A percentile compares a stretch with the other conserved stretches of the same genome.
phyloP scores from a whole-genome alignment of 2,329 filamentous ascomycete species.

The Periconia sp. region DNA sequence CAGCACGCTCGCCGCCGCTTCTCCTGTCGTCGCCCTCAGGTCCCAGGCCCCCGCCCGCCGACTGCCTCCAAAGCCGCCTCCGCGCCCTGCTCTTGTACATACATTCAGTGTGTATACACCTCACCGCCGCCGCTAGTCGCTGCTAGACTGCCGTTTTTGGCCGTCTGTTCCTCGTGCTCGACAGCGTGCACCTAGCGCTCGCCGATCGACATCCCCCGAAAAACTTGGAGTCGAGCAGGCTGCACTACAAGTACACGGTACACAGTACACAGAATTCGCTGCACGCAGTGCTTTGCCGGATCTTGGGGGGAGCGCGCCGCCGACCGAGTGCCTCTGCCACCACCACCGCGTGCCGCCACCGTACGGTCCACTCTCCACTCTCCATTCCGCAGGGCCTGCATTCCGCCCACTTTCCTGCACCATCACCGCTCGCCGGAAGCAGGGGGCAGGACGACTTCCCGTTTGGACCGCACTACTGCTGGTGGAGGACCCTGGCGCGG shows the following conservation, averaged over 20 bases:
- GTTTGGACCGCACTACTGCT: too few species aligned
- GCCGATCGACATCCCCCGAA: conserved; percentile 7
- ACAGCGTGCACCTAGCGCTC: conserved; percentile 8
- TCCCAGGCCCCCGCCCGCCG: too few species aligned
- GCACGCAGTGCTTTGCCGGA: too few species aligned
- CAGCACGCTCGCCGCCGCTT: too few species aligned
- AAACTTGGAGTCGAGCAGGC: conserved; percentile 7
- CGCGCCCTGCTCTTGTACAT: background rate
- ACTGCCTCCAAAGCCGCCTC: too few species aligned
- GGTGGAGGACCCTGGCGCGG: conserved; percentile 27
- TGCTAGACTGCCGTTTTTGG: conserved; percentile 3
- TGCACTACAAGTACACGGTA: too few species aligned
- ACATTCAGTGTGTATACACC: background rate
- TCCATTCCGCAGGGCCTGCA: too few species aligned
- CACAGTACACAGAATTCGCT: too few species aligned
- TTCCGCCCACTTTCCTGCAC: conserved; percentile 9
- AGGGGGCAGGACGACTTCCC: conserved; percentile 24
- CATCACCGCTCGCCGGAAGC: conserved; percentile 20
- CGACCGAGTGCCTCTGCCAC: too few species aligned
- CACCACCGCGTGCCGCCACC: background rate
- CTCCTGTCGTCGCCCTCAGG: too few species aligned
- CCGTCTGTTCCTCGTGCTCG: background rate
- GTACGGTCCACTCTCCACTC: background rate
- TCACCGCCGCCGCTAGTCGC: conserved; percentile 1
- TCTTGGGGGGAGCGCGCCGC: too few species aligned